phyloP scores from a whole-genome alignment of 2,329 filamentous ascomycete species.

The Dendrostoma leiphaemia region DNA sequence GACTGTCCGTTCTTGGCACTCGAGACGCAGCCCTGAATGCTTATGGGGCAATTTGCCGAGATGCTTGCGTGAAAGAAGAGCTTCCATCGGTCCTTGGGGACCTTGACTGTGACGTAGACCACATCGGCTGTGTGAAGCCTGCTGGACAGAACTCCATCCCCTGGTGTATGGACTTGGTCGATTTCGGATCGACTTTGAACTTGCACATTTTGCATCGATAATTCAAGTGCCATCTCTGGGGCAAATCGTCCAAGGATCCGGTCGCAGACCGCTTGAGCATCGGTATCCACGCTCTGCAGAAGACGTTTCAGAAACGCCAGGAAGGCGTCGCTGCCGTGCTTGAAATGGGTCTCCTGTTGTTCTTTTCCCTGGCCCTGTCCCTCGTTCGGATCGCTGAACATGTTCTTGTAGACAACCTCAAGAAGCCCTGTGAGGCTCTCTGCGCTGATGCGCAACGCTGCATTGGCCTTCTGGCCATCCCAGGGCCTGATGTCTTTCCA shows the following conservation, averaged over 20 bases:
- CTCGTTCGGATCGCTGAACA: constrained; percentile 42
- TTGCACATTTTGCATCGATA: constrained; percentile 34
- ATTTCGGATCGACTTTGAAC: constrained; percentile 27
- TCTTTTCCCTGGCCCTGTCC: constrained; percentile 5
- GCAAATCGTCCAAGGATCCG: constrained; percentile 29
- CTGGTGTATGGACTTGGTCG: constrained; percentile 23
- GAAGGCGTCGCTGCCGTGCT: constrained; percentile 40
- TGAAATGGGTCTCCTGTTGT: constrained; percentile 25
- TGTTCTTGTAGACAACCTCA: constrained; percentile 40
- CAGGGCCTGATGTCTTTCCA: constrained; percentile 28
- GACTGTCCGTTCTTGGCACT: not conserved
- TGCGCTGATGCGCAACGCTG: constrained; percentile 29
- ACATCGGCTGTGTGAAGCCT: constrained; percentile 37
- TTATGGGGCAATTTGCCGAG: constrained; percentile 17
- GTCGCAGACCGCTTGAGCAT: constrained; percentile 32
- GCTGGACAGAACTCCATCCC: constrained; percentile 29
- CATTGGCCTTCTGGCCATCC: constrained; percentile 14
- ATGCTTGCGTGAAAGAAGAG: constrained; percentile 24
- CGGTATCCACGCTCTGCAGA: constrained; percentile 31
- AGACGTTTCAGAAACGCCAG: constrained; percentile 37
- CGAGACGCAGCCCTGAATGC: constrained; percentile 17
- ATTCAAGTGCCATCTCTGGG: constrained; percentile 31
- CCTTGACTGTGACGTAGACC: constrained; percentile 35
- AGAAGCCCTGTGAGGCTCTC: constrained; percentile 37
- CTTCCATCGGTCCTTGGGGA: constrained; percentile 30